phyloP scores from a whole-genome alignment of 805 yeast species.

The Jamesozyma spencerorum region DNA sequence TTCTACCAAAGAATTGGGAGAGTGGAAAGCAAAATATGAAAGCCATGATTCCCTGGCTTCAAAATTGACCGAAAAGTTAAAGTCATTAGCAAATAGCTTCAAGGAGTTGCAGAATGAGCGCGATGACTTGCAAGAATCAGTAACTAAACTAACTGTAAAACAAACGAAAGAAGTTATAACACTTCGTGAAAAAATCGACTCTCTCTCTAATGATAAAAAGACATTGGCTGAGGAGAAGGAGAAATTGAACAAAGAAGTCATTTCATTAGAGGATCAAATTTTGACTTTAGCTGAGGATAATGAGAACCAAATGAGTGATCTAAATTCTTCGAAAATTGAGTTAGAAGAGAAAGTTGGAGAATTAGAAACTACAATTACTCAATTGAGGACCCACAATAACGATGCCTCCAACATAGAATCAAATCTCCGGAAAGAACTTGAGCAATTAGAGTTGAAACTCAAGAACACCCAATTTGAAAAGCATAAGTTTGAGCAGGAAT shows the following conservation, averaged over 20 bases:
- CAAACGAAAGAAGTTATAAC: constrained; percentile 9
- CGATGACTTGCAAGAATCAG: constrained; percentile 10
- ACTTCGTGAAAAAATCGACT: constrained; percentile 9
- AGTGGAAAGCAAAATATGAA: constrained; percentile 21
- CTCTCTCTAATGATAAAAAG: constrained; percentile 5
- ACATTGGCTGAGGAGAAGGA: constrained; percentile 1
- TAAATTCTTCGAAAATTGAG: background rate
- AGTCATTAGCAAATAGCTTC: constrained; percentile 32
- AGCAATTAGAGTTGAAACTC: no score
- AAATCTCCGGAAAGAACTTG: no score
- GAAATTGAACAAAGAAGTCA: background rate
- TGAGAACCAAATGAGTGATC: background rate
- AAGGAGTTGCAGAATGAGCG: constrained; percentile 24
- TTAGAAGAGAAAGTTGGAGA: background rate
- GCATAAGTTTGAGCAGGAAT: no score
- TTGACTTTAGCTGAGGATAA: background rate
- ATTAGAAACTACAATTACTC: background rate
- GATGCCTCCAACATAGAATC: background rate
- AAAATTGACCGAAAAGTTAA: constrained; percentile 38
- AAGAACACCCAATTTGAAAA: no score
- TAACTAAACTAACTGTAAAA: constrained; percentile 8
- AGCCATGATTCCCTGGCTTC: constrained; percentile 31
- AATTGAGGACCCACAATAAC: background rate
- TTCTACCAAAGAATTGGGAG: constrained; percentile 19
- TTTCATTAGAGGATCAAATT: background rate